A percentile compares a stretch with the other conserved stretches of the same genome.
phyloP scores from a whole-genome alignment of 2,329 filamentous ascomycete species.

The Dactylonectria macrodidyma region DNA sequence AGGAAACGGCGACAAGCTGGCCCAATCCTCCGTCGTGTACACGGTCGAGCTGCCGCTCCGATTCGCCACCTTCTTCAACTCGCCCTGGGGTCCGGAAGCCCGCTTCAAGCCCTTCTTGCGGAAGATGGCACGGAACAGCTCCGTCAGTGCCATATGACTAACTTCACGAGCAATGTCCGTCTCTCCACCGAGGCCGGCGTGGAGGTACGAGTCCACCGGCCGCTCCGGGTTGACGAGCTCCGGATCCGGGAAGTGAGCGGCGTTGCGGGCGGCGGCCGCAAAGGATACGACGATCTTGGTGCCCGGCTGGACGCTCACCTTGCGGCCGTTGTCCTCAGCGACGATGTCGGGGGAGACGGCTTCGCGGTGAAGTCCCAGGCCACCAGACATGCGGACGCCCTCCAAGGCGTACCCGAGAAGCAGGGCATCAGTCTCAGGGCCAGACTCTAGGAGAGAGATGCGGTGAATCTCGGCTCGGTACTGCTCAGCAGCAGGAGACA shows the following conservation, averaged over 20 bases:
- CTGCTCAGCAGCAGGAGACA: constrained; percentile 68
- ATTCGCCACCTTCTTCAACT: constrained; percentile 75
- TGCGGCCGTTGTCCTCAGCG: constrained; percentile 65
- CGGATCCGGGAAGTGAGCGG: constrained; percentile 72
- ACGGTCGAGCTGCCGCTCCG: constrained; percentile 69
- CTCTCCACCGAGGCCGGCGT: constrained; percentile 75
- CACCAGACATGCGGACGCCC: constrained; percentile 77
- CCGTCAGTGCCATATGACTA: constrained; percentile 73
- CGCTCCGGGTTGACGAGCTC: constrained; percentile 74
- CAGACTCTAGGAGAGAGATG: constrained; percentile 68
- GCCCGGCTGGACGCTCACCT: constrained; percentile 67
- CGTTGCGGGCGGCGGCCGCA: constrained; percentile 69
- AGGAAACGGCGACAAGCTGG: constrained; percentile 63
- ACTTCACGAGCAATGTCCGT: constrained; percentile 73
- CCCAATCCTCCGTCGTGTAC: constrained; percentile 79
- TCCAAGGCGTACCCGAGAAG: constrained; percentile 81
- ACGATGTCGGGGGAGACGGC: constrained; percentile 63
- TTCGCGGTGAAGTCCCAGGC: constrained; percentile 73
- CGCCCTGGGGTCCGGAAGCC: constrained; percentile 74
- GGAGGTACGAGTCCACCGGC: constrained; percentile 75
- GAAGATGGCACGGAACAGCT: constrained; percentile 78
- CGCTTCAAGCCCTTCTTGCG: constrained; percentile 72
- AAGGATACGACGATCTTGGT: constrained; percentile 77
- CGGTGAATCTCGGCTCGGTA: constrained; percentile 74
- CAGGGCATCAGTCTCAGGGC: constrained; percentile 72